Evolutionary conservation across 2,329 filamentous ascomycete species (phyloP).

Genomic region (Byssothecium circinans): DNA sequence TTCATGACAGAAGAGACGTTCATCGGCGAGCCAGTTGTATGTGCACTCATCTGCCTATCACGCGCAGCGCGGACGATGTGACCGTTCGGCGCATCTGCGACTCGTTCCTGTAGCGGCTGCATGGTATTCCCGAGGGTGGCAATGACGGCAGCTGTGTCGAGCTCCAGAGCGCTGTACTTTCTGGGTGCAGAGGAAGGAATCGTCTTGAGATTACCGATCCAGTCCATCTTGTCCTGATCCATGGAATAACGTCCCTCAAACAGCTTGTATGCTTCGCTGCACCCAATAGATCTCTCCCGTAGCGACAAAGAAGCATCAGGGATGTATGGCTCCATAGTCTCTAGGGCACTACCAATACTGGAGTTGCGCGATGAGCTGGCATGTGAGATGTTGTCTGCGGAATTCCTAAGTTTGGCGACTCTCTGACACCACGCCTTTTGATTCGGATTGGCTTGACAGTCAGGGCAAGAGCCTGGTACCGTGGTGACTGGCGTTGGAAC

Average conservation of each 20-base stretch:
- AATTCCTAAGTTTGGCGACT: constrained; percentile 31
- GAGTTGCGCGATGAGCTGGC: constrained; percentile 23
- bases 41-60: too few relatives aligned
- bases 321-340: constrained; percentile 31
- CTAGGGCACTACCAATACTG: constrained; percentile 22
- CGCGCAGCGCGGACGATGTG: constrained; percentile 31
- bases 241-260: constrained; percentile 38
- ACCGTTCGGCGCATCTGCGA: constrained; percentile 34
- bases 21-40: too few relatives aligned
- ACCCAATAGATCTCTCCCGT: constrained; percentile 32
- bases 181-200: constrained; percentile 22
- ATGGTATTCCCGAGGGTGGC: constrained; percentile 38
- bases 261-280: constrained; percentile 39
- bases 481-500: constrained; percentile 7
- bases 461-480: constrained; percentile 39
- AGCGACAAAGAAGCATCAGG: constrained; percentile 17
- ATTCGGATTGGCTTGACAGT: constrained; percentile 38
- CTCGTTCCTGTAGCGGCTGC: constrained; percentile 28
- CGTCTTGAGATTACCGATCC: constrained; percentile 33
- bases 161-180: constrained; percentile 41
- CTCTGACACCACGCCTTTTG: constrained; percentile 41
- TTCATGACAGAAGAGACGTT: too few relatives aligned
- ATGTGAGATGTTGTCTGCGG: constrained; percentile 15
- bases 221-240: constrained; percentile 34
- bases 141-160: constrained; percentile 41